Conservation (phyloP, 2,329 filamentous ascomycete genomes). For the Aureobasidium leucospermi region DNA sequence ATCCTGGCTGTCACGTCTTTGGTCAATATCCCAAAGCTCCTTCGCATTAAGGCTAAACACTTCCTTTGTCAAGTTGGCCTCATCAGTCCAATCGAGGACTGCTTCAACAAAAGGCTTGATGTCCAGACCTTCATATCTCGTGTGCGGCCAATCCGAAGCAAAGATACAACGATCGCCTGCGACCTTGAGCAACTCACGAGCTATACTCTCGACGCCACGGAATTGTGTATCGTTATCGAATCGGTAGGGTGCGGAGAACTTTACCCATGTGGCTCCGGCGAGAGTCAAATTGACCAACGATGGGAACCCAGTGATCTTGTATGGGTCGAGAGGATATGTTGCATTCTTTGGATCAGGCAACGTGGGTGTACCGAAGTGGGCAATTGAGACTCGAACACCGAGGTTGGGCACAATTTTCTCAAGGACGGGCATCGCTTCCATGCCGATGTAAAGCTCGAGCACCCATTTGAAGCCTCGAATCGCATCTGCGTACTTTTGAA, state of each 20-base stretch:
- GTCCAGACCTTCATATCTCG: conserved; percentile 51
- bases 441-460: conserved; percentile 51
- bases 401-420: conserved; percentile 43
- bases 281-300: conserved; percentile 42
- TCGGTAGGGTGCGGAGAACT: conserved; percentile 53
- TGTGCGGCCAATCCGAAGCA: conserved; percentile 59
- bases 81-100: conserved; percentile 47
- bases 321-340: conserved; percentile 22
- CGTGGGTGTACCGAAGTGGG: conserved; percentile 45
- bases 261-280: conserved; percentile 46
- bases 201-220: conserved; percentile 41
- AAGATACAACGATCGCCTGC: conserved; percentile 46
- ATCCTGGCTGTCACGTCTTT: not conserved
- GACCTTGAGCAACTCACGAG: conserved; percentile 41
- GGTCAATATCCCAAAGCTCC: conserved; percentile 35
- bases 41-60: conserved; percentile 53
- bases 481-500: conserved; percentile 44
- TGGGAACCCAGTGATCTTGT: conserved; percentile 42
- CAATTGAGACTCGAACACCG: conserved; percentile 47
- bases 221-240: conserved; percentile 39
- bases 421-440: conserved; percentile 44
- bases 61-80: conserved; percentile 35
- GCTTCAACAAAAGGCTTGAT: conserved; percentile 48
- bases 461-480: conserved; percentile 49
- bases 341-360: conserved; percentile 27